Conservation (phyloP, 345 rosid genomes). For the Tarenaya hassleriana region DNA sequence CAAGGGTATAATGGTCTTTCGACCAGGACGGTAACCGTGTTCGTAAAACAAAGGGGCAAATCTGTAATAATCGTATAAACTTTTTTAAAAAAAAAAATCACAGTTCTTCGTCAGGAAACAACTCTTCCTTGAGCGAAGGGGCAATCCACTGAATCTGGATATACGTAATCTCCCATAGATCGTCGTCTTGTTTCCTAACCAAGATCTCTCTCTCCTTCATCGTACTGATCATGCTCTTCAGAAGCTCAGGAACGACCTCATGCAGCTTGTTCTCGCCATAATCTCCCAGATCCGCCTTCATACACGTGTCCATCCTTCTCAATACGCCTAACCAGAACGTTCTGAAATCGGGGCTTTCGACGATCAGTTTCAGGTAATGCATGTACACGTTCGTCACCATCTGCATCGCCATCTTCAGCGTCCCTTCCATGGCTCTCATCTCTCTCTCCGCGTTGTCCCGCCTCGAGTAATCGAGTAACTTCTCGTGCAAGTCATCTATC, state of each 20-base stretch:
- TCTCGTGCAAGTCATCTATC: conserved; percentile 82
- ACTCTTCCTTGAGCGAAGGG: conserved; percentile 72
- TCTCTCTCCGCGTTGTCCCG: conserved; percentile 73
- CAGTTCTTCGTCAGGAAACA: conserved; percentile 61
- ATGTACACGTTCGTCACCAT: conserved; percentile 51
- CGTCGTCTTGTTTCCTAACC: conserved; percentile 55
- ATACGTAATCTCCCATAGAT: conserved; percentile 75
- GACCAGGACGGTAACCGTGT: no score
- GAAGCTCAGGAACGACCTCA: conserved; percentile 47
- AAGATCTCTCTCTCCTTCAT: conserved; percentile 70
- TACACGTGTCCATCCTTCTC: conserved; percentile 94
- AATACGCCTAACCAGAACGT: conserved; percentile 88
- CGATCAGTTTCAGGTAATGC: conserved; percentile 34
- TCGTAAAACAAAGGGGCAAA: neutral
- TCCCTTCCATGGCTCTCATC: conserved; percentile 88
- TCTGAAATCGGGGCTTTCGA: conserved; percentile 52
- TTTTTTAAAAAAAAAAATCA: neutral
- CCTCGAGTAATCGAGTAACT: conserved; percentile 72
- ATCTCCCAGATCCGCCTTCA: conserved; percentile 73
- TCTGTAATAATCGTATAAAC: no score
- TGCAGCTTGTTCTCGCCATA: conserved; percentile 58
- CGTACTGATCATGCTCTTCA: conserved; percentile 53
- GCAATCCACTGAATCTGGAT: conserved; percentile 97
- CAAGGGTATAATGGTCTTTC: no score
- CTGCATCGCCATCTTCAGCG: conserved; percentile 60